Evolutionary conservation across 2,329 filamentous ascomycete genomes (phyloP), one percentile per base, ranked within the genome.

Genomic region (Fusarium annulatum): DNA sequence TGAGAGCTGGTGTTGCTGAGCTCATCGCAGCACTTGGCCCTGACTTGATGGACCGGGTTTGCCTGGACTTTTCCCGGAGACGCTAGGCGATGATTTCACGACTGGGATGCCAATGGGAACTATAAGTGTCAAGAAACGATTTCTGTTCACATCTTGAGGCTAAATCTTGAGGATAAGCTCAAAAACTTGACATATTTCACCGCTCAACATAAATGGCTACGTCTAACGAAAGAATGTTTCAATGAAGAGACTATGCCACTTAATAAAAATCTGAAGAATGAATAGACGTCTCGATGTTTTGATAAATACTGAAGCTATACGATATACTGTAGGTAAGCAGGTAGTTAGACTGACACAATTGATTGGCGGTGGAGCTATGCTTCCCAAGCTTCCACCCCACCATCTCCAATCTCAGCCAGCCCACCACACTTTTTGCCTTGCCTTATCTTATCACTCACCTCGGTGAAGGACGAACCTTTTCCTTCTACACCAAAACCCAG

Each of bases 1-100:
- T 93, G 39, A 93, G 91, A 78, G 87, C 88, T 1, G 85, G 87
- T 41, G 86, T 95, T 65, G 92, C 90, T 3, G 92, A 94, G 76
- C 79, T 94, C 57, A 88, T 91, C 7, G 91, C 92, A 7, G 88
- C 89, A 16, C 80, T 94, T 49, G 93, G 93, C 1, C 84, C 87
- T 3, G 88, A 91, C 48, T 79, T 92, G 55, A 84, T 89, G 49
- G 82, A 81, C 26, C 83, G 86, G 58, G 83, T 93, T 23, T 88
- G 90, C 46, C 81, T 94, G 19, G 88, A 92, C 75, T 87, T 92
- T 65, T 63, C 63, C 23, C 55, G 62, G 19, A 57, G 60, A 39
- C 59, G 36, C 34, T 73, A 66, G 33, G 28, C 19, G 26, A 38
- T 7, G 14, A 21, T 15, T 7, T 28, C 33, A 19, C 34, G 12